Conservation (phyloP, 78 protist species). For the Dictyostelium capitatum region DNA sequence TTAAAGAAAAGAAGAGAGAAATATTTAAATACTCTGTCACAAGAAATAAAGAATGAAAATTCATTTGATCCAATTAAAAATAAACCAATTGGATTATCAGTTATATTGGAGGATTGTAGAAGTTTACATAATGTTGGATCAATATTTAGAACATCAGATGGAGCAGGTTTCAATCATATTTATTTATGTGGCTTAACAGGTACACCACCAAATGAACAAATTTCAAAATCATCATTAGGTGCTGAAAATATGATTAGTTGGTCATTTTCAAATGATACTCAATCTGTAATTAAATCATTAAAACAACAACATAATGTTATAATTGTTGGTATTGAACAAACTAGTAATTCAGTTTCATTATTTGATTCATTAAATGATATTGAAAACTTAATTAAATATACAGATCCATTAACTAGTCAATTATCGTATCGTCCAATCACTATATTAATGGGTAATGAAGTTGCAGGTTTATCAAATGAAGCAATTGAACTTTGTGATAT, state of each 20-base stretch:
- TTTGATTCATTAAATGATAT: slow-evolving; percentile 5
- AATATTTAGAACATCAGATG: slow-evolving; percentile 68
- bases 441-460: slow-evolving; percentile 60
- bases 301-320: slow-evolving; percentile 19
- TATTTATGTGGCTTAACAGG: slow-evolving; percentile 61
- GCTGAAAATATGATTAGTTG: slow-evolving; percentile 33
- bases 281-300: slow-evolving; percentile 13
- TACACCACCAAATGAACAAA: slow-evolving; percentile 22
- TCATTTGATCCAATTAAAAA: slow-evolving; percentile 41
- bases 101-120: slow-evolving; percentile 58
- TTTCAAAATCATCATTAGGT: slow-evolving; percentile 53
- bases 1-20: slow-evolving; percentile 29
- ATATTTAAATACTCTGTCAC: not conserved
- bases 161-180: slow-evolving; percentile 30
- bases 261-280: slow-evolving; percentile 8
- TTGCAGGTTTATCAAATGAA: slow-evolving; percentile 35
- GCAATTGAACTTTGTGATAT: slow-evolving; percentile 52
- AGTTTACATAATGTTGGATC: slow-evolving; percentile 61
- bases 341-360: not conserved
- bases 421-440: slow-evolving; percentile 1
- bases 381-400: not conserved
- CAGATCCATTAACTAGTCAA: no score
- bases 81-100: slow-evolving; percentile 46
- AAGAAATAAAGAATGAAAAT: not conserved
- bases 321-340: slow-evolving; percentile 63